A percentile compares a stretch with the other conserved stretches of the same genome.
phyloP scores from a whole-genome alignment of 2,329 filamentous ascomycete genomes.

The Aspergillus tanneri region DNA sequence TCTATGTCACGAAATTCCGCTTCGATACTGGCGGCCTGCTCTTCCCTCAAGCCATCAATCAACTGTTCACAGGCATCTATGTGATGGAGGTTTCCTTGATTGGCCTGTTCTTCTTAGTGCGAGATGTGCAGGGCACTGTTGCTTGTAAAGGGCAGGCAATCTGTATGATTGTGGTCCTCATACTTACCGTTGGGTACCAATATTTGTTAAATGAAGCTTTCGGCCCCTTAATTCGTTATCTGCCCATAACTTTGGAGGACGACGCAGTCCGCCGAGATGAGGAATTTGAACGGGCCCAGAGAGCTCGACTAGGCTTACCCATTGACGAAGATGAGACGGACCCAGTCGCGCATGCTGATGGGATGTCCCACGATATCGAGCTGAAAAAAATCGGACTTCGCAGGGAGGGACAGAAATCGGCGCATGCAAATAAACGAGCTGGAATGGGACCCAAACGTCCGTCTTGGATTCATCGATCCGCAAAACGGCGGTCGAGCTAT shows the following conservation, averaged over 20 bases:
- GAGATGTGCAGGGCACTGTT: conserved; percentile 54
- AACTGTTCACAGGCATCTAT: conserved; percentile 91
- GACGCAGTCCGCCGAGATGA: conserved; percentile 89
- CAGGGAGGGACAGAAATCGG: conserved; percentile 19
- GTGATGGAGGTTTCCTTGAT: conserved; percentile 90
- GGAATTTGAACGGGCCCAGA: conserved; percentile 78
- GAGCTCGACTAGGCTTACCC: conserved; percentile 62
- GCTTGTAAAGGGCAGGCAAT: conserved; percentile 75
- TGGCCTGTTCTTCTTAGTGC: conserved; percentile 80
- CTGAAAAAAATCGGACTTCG: conserved; percentile 39
- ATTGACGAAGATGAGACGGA: conserved; percentile 44
- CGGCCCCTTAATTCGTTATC: conserved; percentile 77
- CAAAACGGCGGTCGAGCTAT: conserved; percentile 42
- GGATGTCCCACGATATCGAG: conserved; percentile 51
- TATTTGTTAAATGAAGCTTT: conserved; percentile 79
- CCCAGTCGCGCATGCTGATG: conserved; percentile 44
- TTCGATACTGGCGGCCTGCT: conserved; percentile 89
- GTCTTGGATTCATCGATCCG: conserved; percentile 47
- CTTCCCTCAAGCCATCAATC: conserved; percentile 90
- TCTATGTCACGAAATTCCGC: conserved; percentile 88
- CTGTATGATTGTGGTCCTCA: conserved; percentile 73
- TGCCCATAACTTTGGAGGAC: conserved; percentile 94
- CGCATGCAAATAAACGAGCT: conserved; percentile 17
- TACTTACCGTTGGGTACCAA: conserved; percentile 76
- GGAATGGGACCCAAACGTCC: conserved; percentile 29